These are phyloP conservation scores for Albifimbria verrucaria DNA, from an alignment of 2,329 filamentous ascomycete genomes.

Conservation along the genomic window DNA sequence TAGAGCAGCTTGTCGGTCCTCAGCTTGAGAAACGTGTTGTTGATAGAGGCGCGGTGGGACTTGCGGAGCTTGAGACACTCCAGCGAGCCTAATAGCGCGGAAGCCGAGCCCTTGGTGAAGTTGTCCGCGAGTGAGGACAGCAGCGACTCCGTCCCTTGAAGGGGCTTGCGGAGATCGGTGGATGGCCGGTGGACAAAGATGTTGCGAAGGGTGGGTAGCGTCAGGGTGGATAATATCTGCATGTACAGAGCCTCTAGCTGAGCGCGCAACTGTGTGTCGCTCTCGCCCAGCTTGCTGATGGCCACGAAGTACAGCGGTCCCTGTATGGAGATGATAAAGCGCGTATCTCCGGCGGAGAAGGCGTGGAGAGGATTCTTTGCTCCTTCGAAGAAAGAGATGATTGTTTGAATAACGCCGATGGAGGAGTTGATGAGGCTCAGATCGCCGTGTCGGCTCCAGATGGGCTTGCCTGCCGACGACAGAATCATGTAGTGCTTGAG, in stretches of 20 bases:
- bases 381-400: slow-evolving; percentile 93
- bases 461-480: slow-evolving; percentile 93
- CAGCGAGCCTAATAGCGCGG: slow-evolving; percentile 80
- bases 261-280: slow-evolving; percentile 78
- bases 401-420: slow-evolving; percentile 92
- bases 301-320: slow-evolving; percentile 91
- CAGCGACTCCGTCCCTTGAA: slow-evolving; percentile 87
- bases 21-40: slow-evolving; percentile 78
- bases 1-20: slow-evolving; percentile 80
- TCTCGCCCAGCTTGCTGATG: slow-evolving; percentile 89
- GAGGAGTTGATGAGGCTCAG: slow-evolving; percentile 87
- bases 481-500: slow-evolving; percentile 96
- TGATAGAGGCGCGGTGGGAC: slow-evolving; percentile 79
- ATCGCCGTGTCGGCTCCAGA: slow-evolving; percentile 94
- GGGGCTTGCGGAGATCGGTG: slow-evolving; percentile 84
- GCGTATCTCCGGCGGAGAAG: slow-evolving; percentile 82
- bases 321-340: slow-evolving; percentile 81
- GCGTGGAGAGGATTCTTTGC: slow-evolving; percentile 72
- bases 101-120: slow-evolving; percentile 89
- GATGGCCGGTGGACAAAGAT: slow-evolving; percentile 89
- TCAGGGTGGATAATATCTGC: slow-evolving; percentile 95
- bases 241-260: slow-evolving; percentile 96
- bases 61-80: slow-evolving; percentile 94
- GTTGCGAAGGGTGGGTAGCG: slow-evolving; percentile 78
- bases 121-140: slow-evolving; percentile 90